These are phyloP conservation scores for Blastocystis sp. DNA, from an alignment of 352 stramenopile genomes.

Conservation along the genomic window DNA sequence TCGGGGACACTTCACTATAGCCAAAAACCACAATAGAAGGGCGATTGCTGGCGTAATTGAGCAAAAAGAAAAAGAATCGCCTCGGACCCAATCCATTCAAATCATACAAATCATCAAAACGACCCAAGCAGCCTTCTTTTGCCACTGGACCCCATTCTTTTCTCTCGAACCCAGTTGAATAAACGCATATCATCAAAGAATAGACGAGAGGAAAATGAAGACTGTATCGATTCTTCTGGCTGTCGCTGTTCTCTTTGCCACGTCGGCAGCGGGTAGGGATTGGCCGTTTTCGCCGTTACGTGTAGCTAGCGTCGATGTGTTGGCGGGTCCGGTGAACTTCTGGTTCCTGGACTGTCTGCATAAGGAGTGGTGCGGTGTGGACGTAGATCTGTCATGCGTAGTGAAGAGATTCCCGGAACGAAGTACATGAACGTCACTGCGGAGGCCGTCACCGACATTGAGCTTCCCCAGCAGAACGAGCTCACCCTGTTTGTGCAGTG, in stretches of 20 bases:
- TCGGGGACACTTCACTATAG: background rate
- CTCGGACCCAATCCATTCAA: background rate
- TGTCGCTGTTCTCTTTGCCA: background rate
- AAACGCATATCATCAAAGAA: too few relatives aligned
- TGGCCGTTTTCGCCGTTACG: background rate
- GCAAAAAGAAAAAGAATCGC: too few relatives aligned
- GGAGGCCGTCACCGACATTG: background rate
- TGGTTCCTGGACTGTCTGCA: conserved; percentile 52
- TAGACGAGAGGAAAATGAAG: too few relatives aligned
- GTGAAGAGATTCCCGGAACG: background rate
- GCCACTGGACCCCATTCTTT: background rate
- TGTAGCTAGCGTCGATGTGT: conserved; percentile 28
- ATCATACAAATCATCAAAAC: background rate
- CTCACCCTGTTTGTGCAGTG: conserved; percentile 53
- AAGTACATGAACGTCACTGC: conserved; percentile 5
- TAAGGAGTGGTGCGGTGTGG: conserved; percentile 8
- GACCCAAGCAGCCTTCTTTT: background rate
- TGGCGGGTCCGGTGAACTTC: conserved; percentile 54
- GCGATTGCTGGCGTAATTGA: background rate
- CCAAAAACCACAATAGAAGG: background rate
- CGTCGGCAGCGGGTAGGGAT: conserved; percentile 22
- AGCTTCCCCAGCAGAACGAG: background rate
- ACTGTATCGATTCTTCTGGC: background rate
- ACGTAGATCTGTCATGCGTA: background rate
- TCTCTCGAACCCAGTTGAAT: too few relatives aligned